phyloP scores from a whole-genome alignment of 495 filamentous ascomycete genomes.

The Tuber brumale region DNA sequence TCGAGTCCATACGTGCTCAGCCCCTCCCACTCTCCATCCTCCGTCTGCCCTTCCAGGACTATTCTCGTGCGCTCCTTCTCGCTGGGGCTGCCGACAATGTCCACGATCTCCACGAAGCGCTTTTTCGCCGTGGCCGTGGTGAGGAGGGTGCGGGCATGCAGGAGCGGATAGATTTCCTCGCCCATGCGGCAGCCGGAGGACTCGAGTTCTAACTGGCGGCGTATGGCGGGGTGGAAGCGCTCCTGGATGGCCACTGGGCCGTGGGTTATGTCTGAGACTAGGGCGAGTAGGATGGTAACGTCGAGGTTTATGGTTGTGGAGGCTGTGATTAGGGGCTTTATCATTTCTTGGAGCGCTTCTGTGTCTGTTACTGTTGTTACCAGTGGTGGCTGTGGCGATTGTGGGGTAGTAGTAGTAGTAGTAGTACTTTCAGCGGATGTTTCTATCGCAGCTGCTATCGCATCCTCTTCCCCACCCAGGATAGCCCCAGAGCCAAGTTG shows the following conservation, averaged over 20 bases:
- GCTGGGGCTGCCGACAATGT: slow-evolving; percentile 43
- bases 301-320: slow-evolving; percentile 43
- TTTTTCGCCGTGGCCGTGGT: slow-evolving; percentile 43
- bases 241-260: slow-evolving; percentile 39
- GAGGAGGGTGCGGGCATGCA: slow-evolving; percentile 43
- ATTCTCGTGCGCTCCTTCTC: slow-evolving; percentile 43
- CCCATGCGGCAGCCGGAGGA: slow-evolving; percentile 40
- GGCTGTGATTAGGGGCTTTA: neutral
- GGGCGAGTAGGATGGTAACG: slow-evolving; percentile 44
- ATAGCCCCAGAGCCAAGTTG: slow-evolving; percentile 34
- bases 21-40: slow-evolving; percentile 14
- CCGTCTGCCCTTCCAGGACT: slow-evolving; percentile 32
- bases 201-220: slow-evolving; percentile 43
- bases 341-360: neutral
- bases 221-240: slow-evolving; percentile 42
- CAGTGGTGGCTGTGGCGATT: neutral
- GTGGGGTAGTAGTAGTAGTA: neutral
- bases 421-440: neutral
- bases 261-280: slow-evolving; percentile 46
- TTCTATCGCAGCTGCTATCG: neutral
- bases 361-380: neutral
- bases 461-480: neutral
- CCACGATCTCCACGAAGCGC: slow-evolving; percentile 45
- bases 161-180: slow-evolving; percentile 43
- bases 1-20: neutral